A percentile compares a stretch with the other conserved stretches of the same genome.
These are phyloP conservation scores for Rhodotorula mucilaginosa DNA, from an alignment of 1,284 basidiomycete genomes.

Conservation along the genomic window DNA sequence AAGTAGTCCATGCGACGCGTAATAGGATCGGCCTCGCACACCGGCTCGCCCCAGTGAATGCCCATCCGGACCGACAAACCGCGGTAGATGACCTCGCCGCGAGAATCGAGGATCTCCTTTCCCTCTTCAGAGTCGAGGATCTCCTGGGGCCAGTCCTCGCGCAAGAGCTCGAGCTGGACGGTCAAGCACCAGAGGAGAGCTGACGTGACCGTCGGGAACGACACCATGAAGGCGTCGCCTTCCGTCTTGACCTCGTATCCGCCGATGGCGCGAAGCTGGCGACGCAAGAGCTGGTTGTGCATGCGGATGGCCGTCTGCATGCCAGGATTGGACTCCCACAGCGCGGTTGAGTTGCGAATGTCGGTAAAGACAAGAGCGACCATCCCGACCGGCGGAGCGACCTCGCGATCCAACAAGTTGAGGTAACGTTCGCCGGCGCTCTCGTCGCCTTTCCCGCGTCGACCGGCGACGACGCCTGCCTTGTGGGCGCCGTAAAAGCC, in stretches of 20 bases:
- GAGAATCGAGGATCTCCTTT: slow-evolving; percentile 68
- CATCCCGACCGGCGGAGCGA: slow-evolving; percentile 81
- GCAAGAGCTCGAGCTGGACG: slow-evolving; percentile 80
- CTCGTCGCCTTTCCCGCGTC: slow-evolving; percentile 26
- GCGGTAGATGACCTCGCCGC: slow-evolving; percentile 72
- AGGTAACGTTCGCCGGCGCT: slow-evolving; percentile 50
- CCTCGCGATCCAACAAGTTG: slow-evolving; percentile 70
- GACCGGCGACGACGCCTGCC: slow-evolving; percentile 1
- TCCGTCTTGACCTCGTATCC: slow-evolving; percentile 99
- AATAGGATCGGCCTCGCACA: slow-evolving; percentile 90
- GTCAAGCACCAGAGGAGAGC: slow-evolving; percentile 90
- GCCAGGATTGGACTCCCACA: slow-evolving; percentile 96
- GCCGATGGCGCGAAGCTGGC: slow-evolving; percentile 83
- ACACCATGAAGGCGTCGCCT: slow-evolving; percentile 99
- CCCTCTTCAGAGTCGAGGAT: slow-evolving; percentile 92
- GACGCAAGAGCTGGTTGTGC: slow-evolving; percentile 83
- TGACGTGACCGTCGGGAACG: slow-evolving; percentile 82
- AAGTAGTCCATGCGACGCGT: slow-evolving; percentile 98
- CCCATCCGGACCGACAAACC: slow-evolving; percentile 97
- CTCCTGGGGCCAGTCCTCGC: slow-evolving; percentile 90
- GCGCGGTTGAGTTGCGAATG: slow-evolving; percentile 92
- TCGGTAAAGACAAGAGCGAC: slow-evolving; percentile 97
- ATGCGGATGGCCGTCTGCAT: slow-evolving; percentile 93
- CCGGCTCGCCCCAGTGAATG: slow-evolving; percentile 86
- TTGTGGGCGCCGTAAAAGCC: slow-evolving; percentile 43